Evolutionary conservation across 2,329 filamentous ascomycete genomes (phyloP).

Genomic region (Fusarium algeriense): DNA sequence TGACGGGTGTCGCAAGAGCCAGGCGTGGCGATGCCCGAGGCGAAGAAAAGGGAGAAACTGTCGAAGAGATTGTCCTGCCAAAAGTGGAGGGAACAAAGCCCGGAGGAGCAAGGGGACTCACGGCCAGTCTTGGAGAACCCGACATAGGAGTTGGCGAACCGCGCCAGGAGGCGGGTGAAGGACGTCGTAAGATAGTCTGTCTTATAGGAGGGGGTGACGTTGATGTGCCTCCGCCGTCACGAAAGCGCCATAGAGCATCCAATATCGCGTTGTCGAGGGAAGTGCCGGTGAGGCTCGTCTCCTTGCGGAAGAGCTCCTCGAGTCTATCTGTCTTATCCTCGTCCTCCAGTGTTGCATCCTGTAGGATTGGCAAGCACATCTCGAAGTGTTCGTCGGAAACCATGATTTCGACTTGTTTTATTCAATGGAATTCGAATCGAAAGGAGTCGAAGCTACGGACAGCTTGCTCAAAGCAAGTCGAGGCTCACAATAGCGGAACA

Average conservation of each 20-base stretch:
- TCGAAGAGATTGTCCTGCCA: constrained; percentile 78
- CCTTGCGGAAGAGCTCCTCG: constrained; percentile 84
- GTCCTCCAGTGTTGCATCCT: constrained; percentile 85
- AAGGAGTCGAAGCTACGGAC: constrained; percentile 25
- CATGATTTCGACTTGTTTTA: constrained; percentile 68
- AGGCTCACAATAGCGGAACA: constrained; percentile 25
- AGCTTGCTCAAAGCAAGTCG: constrained; percentile 30
- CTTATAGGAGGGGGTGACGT: constrained; percentile 87
- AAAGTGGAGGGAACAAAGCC: constrained; percentile 86
- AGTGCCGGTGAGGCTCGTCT: constrained; percentile 80
- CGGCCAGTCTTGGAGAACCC: constrained; percentile 83
- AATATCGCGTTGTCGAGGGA: constrained; percentile 90
- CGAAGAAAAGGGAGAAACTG: constrained; percentile 91
- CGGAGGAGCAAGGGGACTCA: constrained; percentile 85
- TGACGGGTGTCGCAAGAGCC: constrained; percentile 87
- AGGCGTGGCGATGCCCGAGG: constrained; percentile 93
- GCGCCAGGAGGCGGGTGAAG: constrained; percentile 96
- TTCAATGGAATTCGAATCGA: constrained; percentile 15
- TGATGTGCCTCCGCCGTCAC: constrained; percentile 72
- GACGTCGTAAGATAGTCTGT: constrained; percentile 88
- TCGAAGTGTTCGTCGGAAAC: constrained; percentile 94
- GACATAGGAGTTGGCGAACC: constrained; percentile 82
- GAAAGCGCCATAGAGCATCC: constrained; percentile 89
- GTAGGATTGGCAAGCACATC: constrained; percentile 87
- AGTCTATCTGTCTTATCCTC: constrained; percentile 95